These are phyloP conservation scores for Ganoderma resinaceum DNA, from an alignment of 1,284 basidiomycete species.

Conservation along the genomic window DNA sequence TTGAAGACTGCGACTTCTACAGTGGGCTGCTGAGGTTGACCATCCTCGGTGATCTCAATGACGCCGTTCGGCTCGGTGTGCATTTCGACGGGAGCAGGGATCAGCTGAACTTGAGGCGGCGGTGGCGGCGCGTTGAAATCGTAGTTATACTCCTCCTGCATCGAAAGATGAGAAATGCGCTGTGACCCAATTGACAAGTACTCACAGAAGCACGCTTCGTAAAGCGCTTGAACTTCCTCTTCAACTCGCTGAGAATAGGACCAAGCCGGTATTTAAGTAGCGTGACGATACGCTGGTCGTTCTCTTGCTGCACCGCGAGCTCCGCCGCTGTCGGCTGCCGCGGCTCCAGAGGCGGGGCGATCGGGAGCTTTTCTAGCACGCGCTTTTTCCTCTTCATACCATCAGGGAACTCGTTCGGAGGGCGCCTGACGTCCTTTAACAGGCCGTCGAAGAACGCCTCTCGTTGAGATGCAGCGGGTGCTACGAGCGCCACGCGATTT, in stretches of 20 bases:
- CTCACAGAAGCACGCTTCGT: conserved; percentile 83
- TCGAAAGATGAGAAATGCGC: neutral
- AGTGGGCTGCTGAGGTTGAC: conserved; percentile 20
- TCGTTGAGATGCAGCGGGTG: conserved; percentile 66
- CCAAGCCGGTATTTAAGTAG: conserved; percentile 89
- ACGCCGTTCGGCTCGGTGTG: conserved; percentile 50
- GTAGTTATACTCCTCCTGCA: conserved; percentile 79
- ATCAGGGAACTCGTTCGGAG: conserved; percentile 92
- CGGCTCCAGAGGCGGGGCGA: conserved; percentile 91
- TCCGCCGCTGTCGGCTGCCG: conserved; percentile 86
- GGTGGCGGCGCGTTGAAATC: conserved; percentile 44
- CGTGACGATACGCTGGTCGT: conserved; percentile 81
- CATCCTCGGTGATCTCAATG: conserved; percentile 49
- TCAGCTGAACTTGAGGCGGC: conserved; percentile 36
- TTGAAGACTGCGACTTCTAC: conserved; percentile 35
- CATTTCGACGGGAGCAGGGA: conserved; percentile 49
- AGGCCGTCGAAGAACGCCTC: conserved; percentile 81
- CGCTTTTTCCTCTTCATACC: conserved; percentile 87
- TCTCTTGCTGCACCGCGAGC: conserved; percentile 83
- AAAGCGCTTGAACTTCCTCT: conserved; percentile 94
- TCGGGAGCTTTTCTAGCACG: conserved; percentile 85
- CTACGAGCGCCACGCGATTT: conserved; percentile 72
- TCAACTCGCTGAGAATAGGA: conserved; percentile 88
- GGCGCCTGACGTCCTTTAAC: conserved; percentile 70
- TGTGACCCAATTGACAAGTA: conserved; percentile 26